Base-by-base conservation (phyloP, 2,329 filamentous ascomycete genomes). In the Gyromitra esculenta region DNA sequence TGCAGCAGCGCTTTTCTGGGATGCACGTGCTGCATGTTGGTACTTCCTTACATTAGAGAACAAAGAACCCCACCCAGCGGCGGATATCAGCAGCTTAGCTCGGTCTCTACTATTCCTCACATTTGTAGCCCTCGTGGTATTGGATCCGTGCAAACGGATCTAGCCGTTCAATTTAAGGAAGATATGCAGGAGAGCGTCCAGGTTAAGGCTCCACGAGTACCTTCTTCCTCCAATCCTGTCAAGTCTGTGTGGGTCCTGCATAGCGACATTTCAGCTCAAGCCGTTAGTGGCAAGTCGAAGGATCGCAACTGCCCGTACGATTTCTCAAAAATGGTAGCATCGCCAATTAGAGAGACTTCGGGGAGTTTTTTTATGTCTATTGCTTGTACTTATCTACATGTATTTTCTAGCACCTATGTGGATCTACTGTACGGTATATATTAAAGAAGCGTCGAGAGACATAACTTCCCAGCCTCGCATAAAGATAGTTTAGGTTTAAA, bases 111-210 rank as follows among this genome's bases (percentile, higher is more conserved):
- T 50, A 76, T 74, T 76, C 63, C 69, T 69, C 71, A 74, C 48
- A 77, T 62, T 74, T 68, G 31, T 54, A 60, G 65, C 25, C 59
- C 50, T 70, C 64, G 70, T 77, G 64, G 74, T 70, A 39, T 68
- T 64, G 54, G 64, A 75, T 62, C 59, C 63, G 71, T 77, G 75
- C 75, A 77, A 77, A 77, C 75, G 75, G 52, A 70, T 66, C 52
- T 52, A 75, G 62, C 68, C 75, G 75, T 54, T 66, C 37, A 70
- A 74, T 52, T 65, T 69, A 43, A 43, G 63, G 69, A 45, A 21
- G 37, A 35, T 60, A 64, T 74, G 63, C 63, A 67, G 56, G 73
- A 76, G 45, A 65, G 60, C 63, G 41, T 31, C 48, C 18, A 56
- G 45, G 59, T 37, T 57, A 37, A 43, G 57, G 37, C 43, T 59